Conservation (phyloP, 208 protist genomes). For the Crithidia sp. region DNA sequence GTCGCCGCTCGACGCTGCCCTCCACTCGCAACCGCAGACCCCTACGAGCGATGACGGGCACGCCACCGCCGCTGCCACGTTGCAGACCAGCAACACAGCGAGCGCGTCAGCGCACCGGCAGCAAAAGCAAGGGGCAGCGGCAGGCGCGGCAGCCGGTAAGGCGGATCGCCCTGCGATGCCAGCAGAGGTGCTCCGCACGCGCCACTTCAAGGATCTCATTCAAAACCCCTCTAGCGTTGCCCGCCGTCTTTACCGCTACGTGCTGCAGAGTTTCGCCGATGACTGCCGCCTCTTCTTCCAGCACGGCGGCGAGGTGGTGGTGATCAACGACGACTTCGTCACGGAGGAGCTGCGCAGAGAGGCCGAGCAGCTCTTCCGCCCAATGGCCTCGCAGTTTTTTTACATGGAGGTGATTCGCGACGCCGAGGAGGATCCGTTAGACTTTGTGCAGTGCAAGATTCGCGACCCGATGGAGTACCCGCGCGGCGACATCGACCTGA, state of each 20-base stretch:
- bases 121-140: neutral
- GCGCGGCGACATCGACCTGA: conserved; percentile 22
- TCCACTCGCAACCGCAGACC: neutral
- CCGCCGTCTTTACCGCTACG: conserved; percentile 66
- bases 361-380: conserved; percentile 64
- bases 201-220: conserved; percentile 71
- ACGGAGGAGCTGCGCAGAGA: conserved; percentile 77
- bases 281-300: conserved; percentile 76
- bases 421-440: conserved; percentile 37
- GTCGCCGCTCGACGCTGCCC: conserved; percentile 6
- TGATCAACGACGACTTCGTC: conserved; percentile 89
- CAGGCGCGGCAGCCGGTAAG: neutral
- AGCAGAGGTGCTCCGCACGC: conserved; percentile 44
- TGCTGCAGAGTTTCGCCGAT: conserved; percentile 62
- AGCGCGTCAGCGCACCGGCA: neutral
- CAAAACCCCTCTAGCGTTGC: conserved; percentile 56
- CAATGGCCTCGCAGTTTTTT: conserved; percentile 59
- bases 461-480: conserved; percentile 76
- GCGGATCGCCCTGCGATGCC: conserved; percentile 4
- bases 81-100: neutral
- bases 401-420: conserved; percentile 86
- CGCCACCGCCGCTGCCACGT: neutral
- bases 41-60: neutral
- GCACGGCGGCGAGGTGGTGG: conserved; percentile 79
- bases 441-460: conserved; percentile 75